These are phyloP conservation scores for Pythium chondricola DNA, from an alignment of 352 stramenopile genomes.

Conservation along the genomic window DNA sequence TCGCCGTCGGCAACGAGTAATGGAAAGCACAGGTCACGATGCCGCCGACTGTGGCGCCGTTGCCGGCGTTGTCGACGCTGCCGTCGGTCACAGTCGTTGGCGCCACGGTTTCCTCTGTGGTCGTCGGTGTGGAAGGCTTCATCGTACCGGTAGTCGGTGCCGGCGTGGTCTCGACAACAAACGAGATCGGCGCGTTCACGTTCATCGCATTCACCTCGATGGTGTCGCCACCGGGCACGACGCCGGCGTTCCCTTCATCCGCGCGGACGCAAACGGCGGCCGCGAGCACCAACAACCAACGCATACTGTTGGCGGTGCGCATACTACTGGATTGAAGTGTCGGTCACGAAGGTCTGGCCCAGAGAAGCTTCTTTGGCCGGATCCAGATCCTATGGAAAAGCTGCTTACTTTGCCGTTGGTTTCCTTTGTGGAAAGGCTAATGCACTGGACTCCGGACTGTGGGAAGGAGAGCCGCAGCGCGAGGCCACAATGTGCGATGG, in stretches of 20 bases:
- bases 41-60: conserved; percentile 1
- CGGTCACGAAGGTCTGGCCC: neutral
- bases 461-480: neutral
- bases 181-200: conserved; percentile 8
- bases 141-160: conserved; percentile 2
- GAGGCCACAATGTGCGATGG: neutral
- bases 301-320: conserved; percentile 7
- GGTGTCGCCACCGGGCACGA: neutral
- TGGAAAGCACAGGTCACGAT: conserved; percentile 21
- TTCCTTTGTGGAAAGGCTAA: neutral
- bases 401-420: conserved; percentile 1
- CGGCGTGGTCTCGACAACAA: neutral
- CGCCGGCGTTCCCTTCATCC: conserved; percentile 4
- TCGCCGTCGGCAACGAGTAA: conserved; percentile 19
- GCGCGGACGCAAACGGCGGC: conserved; percentile 5
- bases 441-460: neutral
- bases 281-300: conserved; percentile 11
- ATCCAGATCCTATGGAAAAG: no score
- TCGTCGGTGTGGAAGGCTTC: neutral
- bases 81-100: neutral
- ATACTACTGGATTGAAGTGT: conserved; percentile 5
- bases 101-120: neutral
- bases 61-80: conserved; percentile 1
- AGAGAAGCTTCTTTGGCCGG: no score
- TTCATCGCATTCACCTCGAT: conserved; percentile 9